Evolutionary conservation across 805 yeast genomes (phyloP).

Genomic region (Suhomyces sp.): DNA sequence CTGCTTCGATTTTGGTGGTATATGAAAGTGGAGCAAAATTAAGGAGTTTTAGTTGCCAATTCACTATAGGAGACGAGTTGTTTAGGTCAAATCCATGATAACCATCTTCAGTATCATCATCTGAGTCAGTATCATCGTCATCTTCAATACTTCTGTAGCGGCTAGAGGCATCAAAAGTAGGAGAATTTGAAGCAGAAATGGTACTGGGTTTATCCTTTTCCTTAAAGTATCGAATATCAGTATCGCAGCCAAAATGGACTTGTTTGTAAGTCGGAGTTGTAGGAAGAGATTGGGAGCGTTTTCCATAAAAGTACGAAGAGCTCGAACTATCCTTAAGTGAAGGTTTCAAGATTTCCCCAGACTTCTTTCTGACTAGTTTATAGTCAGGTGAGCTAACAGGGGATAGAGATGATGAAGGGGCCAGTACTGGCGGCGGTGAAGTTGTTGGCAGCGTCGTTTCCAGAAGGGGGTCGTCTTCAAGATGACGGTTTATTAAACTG

Average conservation of each 20-base stretch:
- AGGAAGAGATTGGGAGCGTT: conserved; percentile 37
- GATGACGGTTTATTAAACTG: conserved; percentile 22
- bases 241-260: conserved; percentile 75
- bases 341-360: conserved; percentile 83
- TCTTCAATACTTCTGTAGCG: conserved; percentile 12
- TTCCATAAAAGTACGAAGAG: conserved; percentile 25
- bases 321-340: conserved; percentile 51
- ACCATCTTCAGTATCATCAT: conserved; percentile 15
- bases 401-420: neutral
- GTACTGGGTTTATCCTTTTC: conserved; percentile 74
- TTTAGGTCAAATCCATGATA: conserved; percentile 11
- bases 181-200: conserved; percentile 67
- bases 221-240: conserved; percentile 69
- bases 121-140: conserved; percentile 21
- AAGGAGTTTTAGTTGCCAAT: conserved; percentile 45
- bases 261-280: conserved; percentile 59
- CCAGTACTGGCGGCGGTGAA: neutral
- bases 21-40: conserved; percentile 47
- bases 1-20: conserved; percentile 39
- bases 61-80: conserved; percentile 18
- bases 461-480: conserved; percentile 1
- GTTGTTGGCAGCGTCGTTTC: neutral
- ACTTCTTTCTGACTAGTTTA: conserved; percentile 68
- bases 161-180: conserved; percentile 25
- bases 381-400: conserved; percentile 9